Base-by-base conservation (phyloP, 1,139 yeast genomes). In the Yarrowia galli region DNA sequence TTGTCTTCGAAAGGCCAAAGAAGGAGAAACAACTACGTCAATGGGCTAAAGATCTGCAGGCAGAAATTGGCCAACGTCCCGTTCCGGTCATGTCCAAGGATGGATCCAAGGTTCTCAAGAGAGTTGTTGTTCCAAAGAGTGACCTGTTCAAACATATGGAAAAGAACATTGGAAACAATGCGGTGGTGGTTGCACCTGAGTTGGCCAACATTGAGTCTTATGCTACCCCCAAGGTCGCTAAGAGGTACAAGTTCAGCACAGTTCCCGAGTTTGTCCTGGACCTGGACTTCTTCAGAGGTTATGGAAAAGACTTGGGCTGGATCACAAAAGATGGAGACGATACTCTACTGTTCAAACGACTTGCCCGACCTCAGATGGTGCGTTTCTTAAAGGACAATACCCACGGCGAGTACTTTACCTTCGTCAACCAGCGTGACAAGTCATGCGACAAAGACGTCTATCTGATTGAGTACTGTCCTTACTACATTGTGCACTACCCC, bases 11-110 rank as follows among this genome's bases (percentile, higher is more conserved):
- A 23, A 10, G 46, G 3, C 45, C 45, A 2, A 36, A 46, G 25
- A 60, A 46, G 32, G 53, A 61, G 23, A 46, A 46, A 36, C 45
- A 46, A 22, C 20, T 61, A 28, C 32, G 56, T 3, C 51, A 36
- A 36, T 61, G 66, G 66, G 56, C 56, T 2, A 36, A 46, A n/a
- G 66, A 46, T 3, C 49, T 61, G 45, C 66, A 61, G 36, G 56
- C 54, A 12, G 66, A 61, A 36, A 61, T 61, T 16, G 46, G 35
- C 25, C 49, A 32, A 25, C 8, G 9, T 8, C 56, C 66, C 1
- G 13, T 38, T 4, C 54, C 56, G 2, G 38, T 22, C 22, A 61
- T 42, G 40, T 46, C 51, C 25, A 45, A 45, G 35, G 23, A 32
- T 6, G 65, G 53, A 8, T 13, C 20, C 15, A 48, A 28, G 35